Evolutionary conservation across 768 basidiomycete species (phyloP), one percentile per base, ranked within the genome.

Genomic region (Tricholoma sp.): DNA sequence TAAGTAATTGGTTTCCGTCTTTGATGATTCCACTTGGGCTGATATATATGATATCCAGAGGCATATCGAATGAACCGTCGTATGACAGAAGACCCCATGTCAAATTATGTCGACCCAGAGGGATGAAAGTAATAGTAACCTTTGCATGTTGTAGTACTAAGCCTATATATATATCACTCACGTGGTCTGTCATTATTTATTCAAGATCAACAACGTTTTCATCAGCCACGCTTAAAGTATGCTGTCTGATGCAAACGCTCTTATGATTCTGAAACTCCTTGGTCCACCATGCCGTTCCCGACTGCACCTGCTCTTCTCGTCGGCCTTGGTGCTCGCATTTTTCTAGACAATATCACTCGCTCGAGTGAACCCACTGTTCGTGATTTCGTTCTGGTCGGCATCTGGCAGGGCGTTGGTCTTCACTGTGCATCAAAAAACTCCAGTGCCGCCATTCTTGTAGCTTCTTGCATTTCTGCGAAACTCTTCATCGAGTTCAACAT

Each of bases 81-180:
- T 1, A 83, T 85, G 72, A 75, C 78, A 49, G 91, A 94, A 56
- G 94, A 97, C 70, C 94, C 94, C 3, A 97, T 97, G 94, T 89
- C 90, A 39, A 91, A 90, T 68, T 94, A 94, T 67, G 79, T 91
- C 51, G 94, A 94, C 68, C 61, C 69, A 44, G 83, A 81, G 4
- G 67, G 67, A 24, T 72, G 53, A 55, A 13, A 37, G 3, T 17
- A 41, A 24, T 24, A 24, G 24, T 10, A 3, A 36, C 34, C 34
- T n/a, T n/a, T n/a, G n/a, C n/a, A n/a, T n/a, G n/a, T n/a, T 36
- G 13, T 13, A 36, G 24, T 36, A 36, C 1, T 36, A 3, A 8
- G 17, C 5, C 17, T 18, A 20, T 42, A 18, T 42, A 42, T 42
- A 42, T 10, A 18, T 42, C 17, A 1, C 39, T 42, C 41, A 42